Base-by-base conservation (phyloP, 805 yeast genomes). In the Schwanniomyces yamadae region DNA sequence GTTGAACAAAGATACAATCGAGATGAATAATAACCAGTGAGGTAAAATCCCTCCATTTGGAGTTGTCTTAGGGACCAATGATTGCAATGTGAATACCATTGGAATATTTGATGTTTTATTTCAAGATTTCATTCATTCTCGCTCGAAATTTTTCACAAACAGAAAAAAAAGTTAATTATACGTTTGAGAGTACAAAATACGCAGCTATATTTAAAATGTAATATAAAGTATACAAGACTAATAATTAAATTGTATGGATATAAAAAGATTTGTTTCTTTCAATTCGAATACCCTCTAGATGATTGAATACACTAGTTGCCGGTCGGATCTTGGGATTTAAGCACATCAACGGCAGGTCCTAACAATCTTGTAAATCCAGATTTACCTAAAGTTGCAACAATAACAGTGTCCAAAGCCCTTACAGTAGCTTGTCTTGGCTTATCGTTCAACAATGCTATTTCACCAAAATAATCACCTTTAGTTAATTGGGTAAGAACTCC, bases 381-480 rank as follows among this genome's bases (percentile, higher is more conserved):
- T 66, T 91, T 88, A 43, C 87, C 95, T 50, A 93, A 73, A 3
- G 93, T 83, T n/a, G 95, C 98, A 25, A 90, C 95, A 52, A 85
- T 85, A 19, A 93, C 80, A 27, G 71, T 71, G 33, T 82, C 75
- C 12, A 73, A 67, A 1, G 96, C 96, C 34, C 73, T 78, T 24
- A 93, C 93, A 4, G 96, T 84, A 21, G 99, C 99, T 57, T 86
- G 93, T 63, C 99, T 80, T 43, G 98, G 98, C 40, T 80, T 69
- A 57, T 93, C 96, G 52, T 90, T 84, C 49, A 93, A 72, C 50
- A 93, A 70, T 3, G 99, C 98, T 45, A 93, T 80, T 66, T 93
- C 99, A 47, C 99, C 99, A 61, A 93, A 93, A 66, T 93, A 93
- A 58, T 84, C 95, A 45, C 97, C 97, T 52, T 84, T 80, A 30